Conservation (phyloP, 2,329 filamentous ascomycete species). For the Epichloe brachyelytri region DNA sequence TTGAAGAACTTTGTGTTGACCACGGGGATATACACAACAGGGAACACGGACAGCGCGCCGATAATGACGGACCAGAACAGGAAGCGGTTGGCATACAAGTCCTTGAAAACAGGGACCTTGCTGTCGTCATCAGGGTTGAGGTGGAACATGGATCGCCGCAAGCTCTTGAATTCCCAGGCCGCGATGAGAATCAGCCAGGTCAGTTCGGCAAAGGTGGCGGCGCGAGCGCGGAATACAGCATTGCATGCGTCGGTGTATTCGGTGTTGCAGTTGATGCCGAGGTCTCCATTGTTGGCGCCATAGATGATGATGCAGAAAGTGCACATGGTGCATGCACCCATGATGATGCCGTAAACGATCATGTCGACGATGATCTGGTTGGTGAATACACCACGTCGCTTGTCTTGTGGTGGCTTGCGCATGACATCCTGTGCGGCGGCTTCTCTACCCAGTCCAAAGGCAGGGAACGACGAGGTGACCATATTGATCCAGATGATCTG, state of each 20-base stretch:
- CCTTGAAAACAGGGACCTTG: slow-evolving; percentile 42
- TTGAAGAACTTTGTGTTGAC: slow-evolving; percentile 62
- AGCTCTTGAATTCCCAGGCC: slow-evolving; percentile 67
- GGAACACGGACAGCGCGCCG: slow-evolving; percentile 50
- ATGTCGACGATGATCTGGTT: slow-evolving; percentile 68
- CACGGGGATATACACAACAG: slow-evolving; percentile 58
- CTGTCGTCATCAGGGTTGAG: slow-evolving; percentile 42
- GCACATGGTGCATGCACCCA: slow-evolving; percentile 54
- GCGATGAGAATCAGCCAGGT: slow-evolving; percentile 63
- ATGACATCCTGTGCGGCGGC: slow-evolving; percentile 64
- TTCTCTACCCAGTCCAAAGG: slow-evolving; percentile 79
- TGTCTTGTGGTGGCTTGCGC: slow-evolving; percentile 63
- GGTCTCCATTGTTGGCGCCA: slow-evolving; percentile 38
- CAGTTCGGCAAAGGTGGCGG: slow-evolving; percentile 59
- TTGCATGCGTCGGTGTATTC: slow-evolving; percentile 40
- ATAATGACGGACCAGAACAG: slow-evolving; percentile 53
- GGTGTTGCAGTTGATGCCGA: slow-evolving; percentile 52
- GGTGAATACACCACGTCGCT: slow-evolving; percentile 58
- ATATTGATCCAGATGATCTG: slow-evolving; percentile 94
- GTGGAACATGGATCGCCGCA: slow-evolving; percentile 58
- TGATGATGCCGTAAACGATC: slow-evolving; percentile 65
- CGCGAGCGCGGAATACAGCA: slow-evolving; percentile 55
- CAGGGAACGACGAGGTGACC: slow-evolving; percentile 76
- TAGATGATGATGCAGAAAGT: slow-evolving; percentile 55
- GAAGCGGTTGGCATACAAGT: slow-evolving; percentile 58